Percentiles rank a stretch among this genome's conserved stretches.
Conservation (phyloP, 2,329 filamentous ascomycete genomes). For the Cladophialophora yegresii region DNA sequence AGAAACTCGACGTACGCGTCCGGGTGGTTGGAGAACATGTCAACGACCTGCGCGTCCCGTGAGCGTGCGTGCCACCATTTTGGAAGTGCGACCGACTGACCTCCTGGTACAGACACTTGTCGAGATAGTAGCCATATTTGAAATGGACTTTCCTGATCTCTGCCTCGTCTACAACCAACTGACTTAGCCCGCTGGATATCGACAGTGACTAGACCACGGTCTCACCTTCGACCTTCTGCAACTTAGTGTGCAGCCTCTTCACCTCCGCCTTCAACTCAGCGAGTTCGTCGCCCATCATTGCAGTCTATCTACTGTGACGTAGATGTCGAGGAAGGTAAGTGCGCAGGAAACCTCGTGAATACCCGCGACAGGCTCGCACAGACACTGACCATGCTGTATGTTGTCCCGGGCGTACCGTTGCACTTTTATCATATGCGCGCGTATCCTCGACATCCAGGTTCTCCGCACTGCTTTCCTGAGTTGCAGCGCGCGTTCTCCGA, state of each 20-base stretch:
- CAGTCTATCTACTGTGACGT: not conserved
- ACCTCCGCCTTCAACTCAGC: conserved; percentile 29
- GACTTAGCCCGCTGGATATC: not conserved
- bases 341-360: not conserved
- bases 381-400: not conserved
- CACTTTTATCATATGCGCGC: not conserved
- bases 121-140: conserved; percentile 62
- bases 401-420: not conserved
- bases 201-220: not conserved
- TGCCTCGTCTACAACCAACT: conserved; percentile 50
- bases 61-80: not conserved
- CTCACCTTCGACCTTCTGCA: conserved; percentile 31
- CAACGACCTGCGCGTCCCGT: conserved; percentile 44
- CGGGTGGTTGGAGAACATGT: conserved; percentile 56
- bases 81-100: conserved; percentile 37
- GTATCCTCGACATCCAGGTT: not conserved
- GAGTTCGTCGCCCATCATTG: conserved; percentile 27
- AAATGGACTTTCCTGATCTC: conserved; percentile 59
- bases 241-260: conserved; percentile 24
- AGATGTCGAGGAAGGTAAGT: not conserved
- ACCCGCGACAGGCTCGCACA: not conserved
- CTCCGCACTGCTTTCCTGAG: conserved; percentile 6
- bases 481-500: conserved; percentile 10
- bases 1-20: conserved; percentile 60
- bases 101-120: conserved; percentile 62